A percentile compares a stretch with the other conserved stretches of the same genome.
phyloP scores from a whole-genome alignment of 2,329 filamentous ascomycete species.

The Hypoxylon sp. region DNA sequence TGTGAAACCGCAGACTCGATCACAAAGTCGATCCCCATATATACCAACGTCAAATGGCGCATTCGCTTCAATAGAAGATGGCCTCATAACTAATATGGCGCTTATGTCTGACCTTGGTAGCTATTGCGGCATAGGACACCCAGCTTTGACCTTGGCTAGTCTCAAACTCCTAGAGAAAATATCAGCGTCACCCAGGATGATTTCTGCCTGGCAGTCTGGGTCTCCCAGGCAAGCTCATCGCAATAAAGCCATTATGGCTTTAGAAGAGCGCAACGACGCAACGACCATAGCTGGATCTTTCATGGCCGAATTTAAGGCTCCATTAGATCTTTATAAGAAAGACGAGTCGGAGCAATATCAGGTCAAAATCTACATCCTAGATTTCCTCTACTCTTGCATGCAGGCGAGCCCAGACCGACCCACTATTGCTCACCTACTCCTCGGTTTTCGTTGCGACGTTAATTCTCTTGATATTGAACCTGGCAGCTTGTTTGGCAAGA shows the following conservation, averaged over 20 bases:
- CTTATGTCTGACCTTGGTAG: constrained; percentile 87
- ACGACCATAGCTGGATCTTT: constrained; percentile 84
- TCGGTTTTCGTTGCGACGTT: constrained; percentile 86
- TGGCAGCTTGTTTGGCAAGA: constrained; percentile 78
- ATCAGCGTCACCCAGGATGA: constrained; percentile 85
- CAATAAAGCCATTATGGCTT: constrained; percentile 89
- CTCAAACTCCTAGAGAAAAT: constrained; percentile 88
- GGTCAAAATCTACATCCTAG: constrained; percentile 86
- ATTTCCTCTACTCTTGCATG: constrained; percentile 87
- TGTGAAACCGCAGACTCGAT: constrained; percentile 75
- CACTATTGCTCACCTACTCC: constrained; percentile 89
- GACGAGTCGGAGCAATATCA: constrained; percentile 80
- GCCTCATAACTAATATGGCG: constrained; percentile 83
- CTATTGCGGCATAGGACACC: constrained; percentile 88
- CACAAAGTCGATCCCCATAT: constrained; percentile 51
- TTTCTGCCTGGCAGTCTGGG: constrained; percentile 76
- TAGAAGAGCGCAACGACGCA: constrained; percentile 85
- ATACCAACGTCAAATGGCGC: constrained; percentile 72
- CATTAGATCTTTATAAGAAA: constrained; percentile 81
- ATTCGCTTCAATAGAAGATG: constrained; percentile 93
- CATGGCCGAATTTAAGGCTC: constrained; percentile 75
- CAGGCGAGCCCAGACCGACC: constrained; percentile 81
- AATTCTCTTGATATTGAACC: constrained; percentile 77
- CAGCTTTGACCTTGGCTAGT: constrained; percentile 83
- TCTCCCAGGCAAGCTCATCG: constrained; percentile 75